Evolutionary conservation across 1,284 basidiomycete genomes (phyloP).

Genomic region (Pseudozyma sp.): DNA sequence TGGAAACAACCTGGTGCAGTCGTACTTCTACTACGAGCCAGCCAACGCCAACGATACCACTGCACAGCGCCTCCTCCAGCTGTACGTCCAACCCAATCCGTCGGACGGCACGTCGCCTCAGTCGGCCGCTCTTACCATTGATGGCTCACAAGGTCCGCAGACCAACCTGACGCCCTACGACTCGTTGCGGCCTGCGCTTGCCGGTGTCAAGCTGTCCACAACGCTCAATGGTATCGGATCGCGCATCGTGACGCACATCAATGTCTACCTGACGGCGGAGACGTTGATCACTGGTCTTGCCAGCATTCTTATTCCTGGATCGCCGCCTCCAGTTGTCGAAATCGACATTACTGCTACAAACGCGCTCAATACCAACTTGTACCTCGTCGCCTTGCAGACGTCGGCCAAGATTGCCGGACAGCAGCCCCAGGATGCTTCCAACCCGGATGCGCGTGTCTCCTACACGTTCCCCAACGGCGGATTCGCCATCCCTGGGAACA

Average conservation of each 20-base stretch:
- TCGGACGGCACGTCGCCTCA: slow-evolving; percentile 27
- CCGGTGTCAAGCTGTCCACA: slow-evolving; percentile 74
- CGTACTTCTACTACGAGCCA: slow-evolving; percentile 79
- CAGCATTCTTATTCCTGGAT: slow-evolving; percentile 16
- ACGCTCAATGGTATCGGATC: slow-evolving; percentile 72
- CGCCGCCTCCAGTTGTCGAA: slow-evolving; percentile 20
- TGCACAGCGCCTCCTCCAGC: slow-evolving; percentile 71
- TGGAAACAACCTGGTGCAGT: slow-evolving; percentile 73
- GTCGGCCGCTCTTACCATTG: slow-evolving; percentile 29
- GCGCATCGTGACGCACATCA: slow-evolving; percentile 52
- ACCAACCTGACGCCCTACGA: slow-evolving; percentile 75
- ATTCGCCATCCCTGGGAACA: slow-evolving; percentile 10
- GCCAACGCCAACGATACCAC: slow-evolving; percentile 76
- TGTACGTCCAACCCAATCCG: slow-evolving; percentile 59
- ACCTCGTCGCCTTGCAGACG: slow-evolving; percentile 43
- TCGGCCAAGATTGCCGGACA: slow-evolving; percentile 30
- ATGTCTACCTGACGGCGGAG: slow-evolving; percentile 45
- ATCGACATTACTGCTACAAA: slow-evolving; percentile 47
- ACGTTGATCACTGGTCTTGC: slow-evolving; percentile 37
- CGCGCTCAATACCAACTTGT: slow-evolving; percentile 35
- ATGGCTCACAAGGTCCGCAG: slow-evolving; percentile 39
- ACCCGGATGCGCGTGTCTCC: slow-evolving; percentile 36
- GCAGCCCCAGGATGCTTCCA: slow-evolving; percentile 21
- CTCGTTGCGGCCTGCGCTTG: slow-evolving; percentile 75
- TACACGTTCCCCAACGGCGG: slow-evolving; percentile 45